Conservation (phyloP, 441 rosid genomes). For the Populus hybrid region DNA sequence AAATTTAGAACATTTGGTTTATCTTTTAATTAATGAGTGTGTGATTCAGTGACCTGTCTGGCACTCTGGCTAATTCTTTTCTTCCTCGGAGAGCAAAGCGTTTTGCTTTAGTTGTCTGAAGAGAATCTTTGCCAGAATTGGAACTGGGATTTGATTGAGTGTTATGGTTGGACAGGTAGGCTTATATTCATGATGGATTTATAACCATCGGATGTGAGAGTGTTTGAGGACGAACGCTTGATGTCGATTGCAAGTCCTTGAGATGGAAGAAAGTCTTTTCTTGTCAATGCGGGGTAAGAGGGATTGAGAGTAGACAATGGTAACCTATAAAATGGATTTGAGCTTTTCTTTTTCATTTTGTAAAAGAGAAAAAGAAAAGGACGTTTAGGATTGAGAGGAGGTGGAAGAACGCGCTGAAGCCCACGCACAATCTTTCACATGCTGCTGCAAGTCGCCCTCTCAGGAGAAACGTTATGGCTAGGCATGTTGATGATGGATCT, state of each 20-base stretch:
- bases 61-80: background rate
- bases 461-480: background rate
- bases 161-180: background rate
- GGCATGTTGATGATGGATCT: background rate
- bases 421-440: too few species aligned
- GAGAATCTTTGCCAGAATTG: constrained; percentile 2
- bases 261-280: background rate
- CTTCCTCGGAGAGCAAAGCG: constrained; percentile 2
- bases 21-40: too few species aligned
- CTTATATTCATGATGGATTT: background rate
- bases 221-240: background rate
- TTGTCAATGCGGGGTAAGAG: background rate
- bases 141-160: background rate
- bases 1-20: background rate
- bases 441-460: background rate
- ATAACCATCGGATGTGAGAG: background rate
- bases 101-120: background rate
- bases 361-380: too few species aligned
- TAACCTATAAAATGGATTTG: background rate
- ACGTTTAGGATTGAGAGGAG: background rate
- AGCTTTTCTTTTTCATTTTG: too few species aligned
- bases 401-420: too few species aligned
- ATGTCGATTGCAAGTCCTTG: background rate
- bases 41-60: too few species aligned
- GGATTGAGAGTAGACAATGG: background rate